Evolutionary conservation across 1,139 yeast genomes (phyloP).

Genomic region (Scheffersomyces segobiensis): DNA sequence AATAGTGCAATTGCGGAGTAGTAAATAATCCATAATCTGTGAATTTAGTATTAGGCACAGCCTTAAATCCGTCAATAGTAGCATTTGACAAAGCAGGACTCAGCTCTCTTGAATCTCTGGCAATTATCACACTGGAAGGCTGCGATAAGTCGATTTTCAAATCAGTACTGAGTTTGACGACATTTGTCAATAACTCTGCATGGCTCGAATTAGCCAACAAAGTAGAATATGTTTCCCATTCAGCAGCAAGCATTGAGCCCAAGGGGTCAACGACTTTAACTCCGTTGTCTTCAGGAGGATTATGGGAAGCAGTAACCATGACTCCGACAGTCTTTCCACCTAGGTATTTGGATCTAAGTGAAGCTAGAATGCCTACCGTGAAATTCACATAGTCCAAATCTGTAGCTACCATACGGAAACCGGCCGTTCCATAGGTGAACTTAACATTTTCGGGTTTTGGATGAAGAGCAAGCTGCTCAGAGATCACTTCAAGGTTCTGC

Average conservation of each 20-base stretch:
- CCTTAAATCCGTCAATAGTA: constrained; percentile 66
- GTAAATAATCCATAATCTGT: constrained; percentile 72
- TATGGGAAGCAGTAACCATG: constrained; percentile 97
- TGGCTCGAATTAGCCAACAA: constrained; percentile 69
- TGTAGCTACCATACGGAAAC: constrained; percentile 79
- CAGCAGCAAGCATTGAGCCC: constrained; percentile 86
- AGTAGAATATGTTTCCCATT: constrained; percentile 88
- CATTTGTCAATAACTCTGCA: constrained; percentile 28
- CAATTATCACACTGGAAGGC: constrained; percentile 51
- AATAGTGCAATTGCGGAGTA: constrained; percentile 92
- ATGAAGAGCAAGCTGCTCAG: constrained; percentile 20
- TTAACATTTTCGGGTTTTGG: constrained; percentile 47
- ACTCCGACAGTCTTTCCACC: constrained; percentile 76
- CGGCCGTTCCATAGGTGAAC: constrained; percentile 91
- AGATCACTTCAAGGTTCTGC: constrained; percentile 2
- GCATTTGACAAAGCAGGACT: constrained; percentile 67
- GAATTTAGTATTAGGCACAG: constrained; percentile 44
- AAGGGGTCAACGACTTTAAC: constrained; percentile 91
- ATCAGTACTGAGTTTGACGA: constrained; percentile 28
- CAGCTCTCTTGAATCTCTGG: constrained; percentile 75
- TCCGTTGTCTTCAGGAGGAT: constrained; percentile 95
- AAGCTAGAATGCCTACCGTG: constrained; percentile 81
- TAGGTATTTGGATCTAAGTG: constrained; percentile 72
- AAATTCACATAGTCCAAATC: constrained; percentile 80
- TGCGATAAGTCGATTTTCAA: constrained; percentile 40